These are phyloP conservation scores for Nannochloropsis oceanica DNA, from an alignment of 108 stramenopile genomes.

Conservation along the genomic window DNA sequence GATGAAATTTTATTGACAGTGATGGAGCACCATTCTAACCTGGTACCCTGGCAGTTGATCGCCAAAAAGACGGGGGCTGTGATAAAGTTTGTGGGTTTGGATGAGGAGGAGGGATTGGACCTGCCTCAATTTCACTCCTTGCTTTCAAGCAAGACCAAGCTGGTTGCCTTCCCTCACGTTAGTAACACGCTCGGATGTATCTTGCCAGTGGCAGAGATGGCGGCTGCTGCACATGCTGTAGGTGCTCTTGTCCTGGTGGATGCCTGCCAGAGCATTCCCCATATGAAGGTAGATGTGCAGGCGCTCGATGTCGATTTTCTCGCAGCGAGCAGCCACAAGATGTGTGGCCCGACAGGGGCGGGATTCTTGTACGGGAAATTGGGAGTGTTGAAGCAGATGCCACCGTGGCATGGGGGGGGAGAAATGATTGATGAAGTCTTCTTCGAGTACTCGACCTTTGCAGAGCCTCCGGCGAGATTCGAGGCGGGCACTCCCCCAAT, in stretches of 20 bases:
- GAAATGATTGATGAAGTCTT: conserved; percentile 89
- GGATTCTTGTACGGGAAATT: conserved; percentile 44
- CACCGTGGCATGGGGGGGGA: conserved; percentile 77
- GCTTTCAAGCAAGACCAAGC: conserved; percentile 53
- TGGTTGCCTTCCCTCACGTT: conserved; percentile 73
- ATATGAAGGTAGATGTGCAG: conserved; percentile 34
- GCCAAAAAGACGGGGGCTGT: conserved; percentile 45
- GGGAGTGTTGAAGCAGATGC: conserved; percentile 58
- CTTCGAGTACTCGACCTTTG: conserved; percentile 66
- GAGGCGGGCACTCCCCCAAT: conserved; percentile 93
- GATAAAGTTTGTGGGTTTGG: conserved; percentile 54
- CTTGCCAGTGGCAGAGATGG: conserved; percentile 67
- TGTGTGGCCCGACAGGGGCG: conserved; percentile 36
- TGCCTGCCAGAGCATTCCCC: conserved; percentile 63
- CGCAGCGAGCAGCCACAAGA: conserved; percentile 34
- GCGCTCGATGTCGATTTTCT: conserved; percentile 29
- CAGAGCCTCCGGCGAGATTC: conserved; percentile 65
- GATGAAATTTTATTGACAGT: conserved; percentile 77
- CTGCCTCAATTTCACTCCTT: conserved; percentile 40
- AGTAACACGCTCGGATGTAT: conserved; percentile 71
- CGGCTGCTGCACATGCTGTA: conserved; percentile 47
- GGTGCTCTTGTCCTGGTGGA: conserved; percentile 65
- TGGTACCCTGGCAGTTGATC: conserved; percentile 88
- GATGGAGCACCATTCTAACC: conserved; percentile 86
- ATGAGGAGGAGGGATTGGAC: conserved; percentile 48